phyloP scores from a whole-genome alignment of 345 rosid species.

The Lagerstroemia speciosa region DNA sequence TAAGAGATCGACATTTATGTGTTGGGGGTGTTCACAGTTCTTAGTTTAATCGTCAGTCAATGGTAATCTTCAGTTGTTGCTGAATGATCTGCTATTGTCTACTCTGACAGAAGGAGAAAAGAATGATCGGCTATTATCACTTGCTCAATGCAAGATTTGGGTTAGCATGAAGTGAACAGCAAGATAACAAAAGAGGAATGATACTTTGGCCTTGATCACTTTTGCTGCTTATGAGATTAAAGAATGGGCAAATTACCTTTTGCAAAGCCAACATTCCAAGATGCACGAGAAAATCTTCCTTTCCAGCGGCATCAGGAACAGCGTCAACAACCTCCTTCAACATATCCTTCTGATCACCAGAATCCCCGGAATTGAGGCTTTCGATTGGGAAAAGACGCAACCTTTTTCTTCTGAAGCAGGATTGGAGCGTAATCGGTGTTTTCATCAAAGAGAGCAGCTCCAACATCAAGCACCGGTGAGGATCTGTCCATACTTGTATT shows the following conservation, averaged over 20 bases:
- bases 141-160: no score
- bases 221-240: neutral
- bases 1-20: no score
- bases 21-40: no score
- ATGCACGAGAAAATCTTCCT: slow-evolving; percentile 69
- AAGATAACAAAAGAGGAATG: slow-evolving; percentile 4
- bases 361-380: slow-evolving; percentile 35
- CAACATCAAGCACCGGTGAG: slow-evolving; percentile 73
- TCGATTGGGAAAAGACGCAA: slow-evolving; percentile 54
- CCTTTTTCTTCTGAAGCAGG: slow-evolving; percentile 55
- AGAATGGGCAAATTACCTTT: slow-evolving; percentile 39
- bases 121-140: no score
- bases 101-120: no score
- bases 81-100: neutral
- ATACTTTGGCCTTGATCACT: neutral
- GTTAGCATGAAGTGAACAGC: no score
- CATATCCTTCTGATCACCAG: slow-evolving; percentile 28
- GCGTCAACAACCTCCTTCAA: slow-evolving; percentile 33
- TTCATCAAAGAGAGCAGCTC: slow-evolving; percentile 78
- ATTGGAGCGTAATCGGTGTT: slow-evolving; percentile 24
- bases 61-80: neutral
- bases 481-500: slow-evolving; percentile 79
- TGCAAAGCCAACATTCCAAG: slow-evolving; percentile 62
- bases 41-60: no score
- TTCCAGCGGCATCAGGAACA: slow-evolving; percentile 63